Base-by-base conservation (phyloP, 1,284 basidiomycete species). In the Ceratobasidium theobromae region DNA sequence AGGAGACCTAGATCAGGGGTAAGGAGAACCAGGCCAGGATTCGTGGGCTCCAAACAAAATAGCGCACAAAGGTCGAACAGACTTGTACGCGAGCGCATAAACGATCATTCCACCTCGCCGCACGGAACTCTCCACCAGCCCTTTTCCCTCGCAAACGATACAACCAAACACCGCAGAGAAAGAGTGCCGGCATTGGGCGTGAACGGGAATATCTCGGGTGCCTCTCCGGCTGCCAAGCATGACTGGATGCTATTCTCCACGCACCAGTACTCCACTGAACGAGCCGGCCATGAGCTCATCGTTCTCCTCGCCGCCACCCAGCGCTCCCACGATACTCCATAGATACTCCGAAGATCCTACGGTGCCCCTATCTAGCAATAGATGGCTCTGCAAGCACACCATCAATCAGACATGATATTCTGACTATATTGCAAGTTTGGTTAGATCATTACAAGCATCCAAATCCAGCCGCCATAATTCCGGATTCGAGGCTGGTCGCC, bases 261-360 rank as follows among this genome's bases (percentile, higher is more conserved):
- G n/a, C n/a, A n/a, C n/a, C n/a, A n/a, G n/a, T n/a, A n/a, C n/a
- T n/a, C n/a, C 35, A 28, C 16, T 14, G 38, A 53, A 38, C n/a
- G 23, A 27, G 38, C 38, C 18, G 16, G 35, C 16, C 18, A 45
- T 45, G 43, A 45, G 9, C 43, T 45, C 43, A 45, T 21, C 18
- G 46, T 49, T 35, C 32, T 14, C 12, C 46, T 51, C 45, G 40
- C 21, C 33, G 57, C 57, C 57, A 62, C 57, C 25, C 21, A 6
- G 35, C 12, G 33, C 40, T 48, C 46, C 33, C 14, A 28, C 45
- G 28, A 38, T 27, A n/a, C 57, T 51, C 57, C 57, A 27, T 16
- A 18, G 57, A 25, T 62, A 21, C 18, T 51, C 57, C 57, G 57
- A 62, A 28, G 57, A 49, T 62, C 28, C 18, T 27, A 51, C 57